These are phyloP conservation scores for Russula earlei DNA, from an alignment of 768 basidiomycete species.

Conservation along the genomic window DNA sequence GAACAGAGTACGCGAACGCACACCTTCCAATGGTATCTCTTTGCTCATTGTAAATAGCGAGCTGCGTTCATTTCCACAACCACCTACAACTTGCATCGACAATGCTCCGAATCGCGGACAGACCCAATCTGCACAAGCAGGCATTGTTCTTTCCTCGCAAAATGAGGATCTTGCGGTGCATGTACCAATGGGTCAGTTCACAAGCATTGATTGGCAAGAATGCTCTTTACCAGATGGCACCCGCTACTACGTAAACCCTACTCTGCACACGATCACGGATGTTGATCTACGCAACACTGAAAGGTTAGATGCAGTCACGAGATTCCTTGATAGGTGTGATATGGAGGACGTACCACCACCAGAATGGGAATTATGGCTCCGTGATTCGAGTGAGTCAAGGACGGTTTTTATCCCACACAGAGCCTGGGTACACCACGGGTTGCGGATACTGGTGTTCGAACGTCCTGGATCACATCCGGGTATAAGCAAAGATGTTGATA, in stretches of 20 bases:
- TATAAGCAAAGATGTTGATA: no score
- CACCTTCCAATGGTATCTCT: constrained; percentile 4
- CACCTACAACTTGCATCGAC: constrained; percentile 24
- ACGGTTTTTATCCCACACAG: constrained; percentile 32
- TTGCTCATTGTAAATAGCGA: constrained; percentile 34
- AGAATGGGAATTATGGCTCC: constrained; percentile 57
- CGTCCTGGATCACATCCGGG: no score
- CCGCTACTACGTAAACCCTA: constrained; percentile 61
- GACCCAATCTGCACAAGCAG: constrained; percentile 1
- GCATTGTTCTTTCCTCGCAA: constrained; percentile 20
- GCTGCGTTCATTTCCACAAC: constrained; percentile 41
- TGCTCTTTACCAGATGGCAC: constrained; percentile 65
- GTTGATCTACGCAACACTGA: constrained; percentile 48
- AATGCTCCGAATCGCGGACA: constrained; percentile 16
- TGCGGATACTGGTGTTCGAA: constrained; percentile 38
- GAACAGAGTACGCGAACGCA: constrained; percentile 24
- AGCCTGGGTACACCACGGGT: constrained; percentile 59
- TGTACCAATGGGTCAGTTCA: constrained; percentile 38
- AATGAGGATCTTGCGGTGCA: constrained; percentile 20
- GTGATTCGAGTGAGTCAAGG: constrained; percentile 30
- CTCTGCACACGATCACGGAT: constrained; percentile 54
- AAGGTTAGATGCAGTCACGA: constrained; percentile 39
- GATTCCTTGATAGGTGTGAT: constrained; percentile 34
- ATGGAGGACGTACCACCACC: constrained; percentile 28
- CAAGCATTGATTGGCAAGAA: no score